A percentile compares a stretch with the other conserved stretches of the same genome.
Evolutionary conservation across 2,329 filamentous ascomycete genomes (phyloP).

Genomic region (Microsporum canis): DNA sequence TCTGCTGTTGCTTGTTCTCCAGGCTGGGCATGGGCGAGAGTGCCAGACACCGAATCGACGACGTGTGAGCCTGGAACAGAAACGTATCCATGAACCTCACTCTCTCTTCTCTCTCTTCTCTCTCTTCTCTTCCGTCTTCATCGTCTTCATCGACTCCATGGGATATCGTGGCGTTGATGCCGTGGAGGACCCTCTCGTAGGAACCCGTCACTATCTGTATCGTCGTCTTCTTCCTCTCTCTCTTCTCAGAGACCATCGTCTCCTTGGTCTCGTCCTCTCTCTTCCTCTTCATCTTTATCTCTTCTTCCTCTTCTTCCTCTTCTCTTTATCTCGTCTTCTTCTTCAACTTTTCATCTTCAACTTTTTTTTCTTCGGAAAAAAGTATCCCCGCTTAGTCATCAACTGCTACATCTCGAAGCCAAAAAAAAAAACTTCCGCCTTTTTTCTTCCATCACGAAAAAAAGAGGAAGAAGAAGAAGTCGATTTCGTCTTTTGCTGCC

Average conservation of each 20-base stretch:
- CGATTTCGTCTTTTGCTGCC: slow-evolving; percentile 18
- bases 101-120: slow-evolving; percentile 19
- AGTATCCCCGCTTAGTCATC: not conserved
- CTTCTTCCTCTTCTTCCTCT: not conserved
- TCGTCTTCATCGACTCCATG: slow-evolving; percentile 1
- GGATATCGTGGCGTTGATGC: slow-evolving; percentile 59
- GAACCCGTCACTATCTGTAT: slow-evolving; percentile 86
- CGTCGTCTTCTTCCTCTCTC: slow-evolving; percentile 36
- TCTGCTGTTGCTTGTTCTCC: slow-evolving; percentile 50
- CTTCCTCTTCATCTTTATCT: not conserved
- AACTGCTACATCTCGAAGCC: not conserved
- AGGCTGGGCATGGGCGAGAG: slow-evolving; percentile 61
- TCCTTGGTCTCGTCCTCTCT: not conserved
- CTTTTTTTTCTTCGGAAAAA: not conserved
- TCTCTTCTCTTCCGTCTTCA: not conserved
- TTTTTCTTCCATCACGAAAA: not conserved
- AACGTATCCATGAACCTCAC: slow-evolving; percentile 81
- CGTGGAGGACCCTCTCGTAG: slow-evolving; percentile 87
- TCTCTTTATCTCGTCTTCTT: not conserved
- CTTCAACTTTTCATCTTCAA: not conserved
- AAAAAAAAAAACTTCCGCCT: not conserved
- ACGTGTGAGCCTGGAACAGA: slow-evolving; percentile 85
- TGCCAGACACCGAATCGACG: slow-evolving; percentile 79
- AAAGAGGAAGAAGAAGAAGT: not conserved
- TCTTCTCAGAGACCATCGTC: not conserved